Evolutionary conservation across 1,284 basidiomycete species (phyloP), one percentile per base, ranked within the genome.

Genomic region (Microstroma glucosiphilum): DNA sequence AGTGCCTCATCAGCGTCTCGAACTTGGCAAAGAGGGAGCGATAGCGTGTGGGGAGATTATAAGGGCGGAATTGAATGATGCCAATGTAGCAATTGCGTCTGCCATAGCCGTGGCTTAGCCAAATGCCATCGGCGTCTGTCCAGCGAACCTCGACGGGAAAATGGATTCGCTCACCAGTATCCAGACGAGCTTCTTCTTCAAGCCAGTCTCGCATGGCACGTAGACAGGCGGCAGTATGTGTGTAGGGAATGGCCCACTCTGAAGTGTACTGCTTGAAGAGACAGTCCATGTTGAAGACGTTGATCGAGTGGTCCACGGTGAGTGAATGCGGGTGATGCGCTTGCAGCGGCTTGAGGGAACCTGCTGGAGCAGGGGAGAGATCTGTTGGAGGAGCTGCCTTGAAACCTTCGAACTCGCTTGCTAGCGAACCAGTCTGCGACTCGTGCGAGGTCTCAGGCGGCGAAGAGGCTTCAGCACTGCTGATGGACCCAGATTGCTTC

Each of bases 51-150:
- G 88, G 86, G 60, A 88, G 83, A 30, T 89, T 89, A 79, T 94
- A 98, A 1, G 94, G 94, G 91, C 91, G 90, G 83, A 88, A 98
- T 75, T 93, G 90, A 21, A 97, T 86, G 58, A 97, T 86, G n/a
- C 96, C 94, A 65, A 98, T 91, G 88, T 92, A 98, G 74, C 88
- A 90, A 15, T 89, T 93, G 77, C 83, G 83, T 63, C 87, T 84
- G 25, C 88, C 89, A 75, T 87, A 87, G 70, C 88, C 87, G 13
- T 92, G 94, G 76, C 89, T 91, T 55, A 98, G 83, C 89, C 91
- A 96, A 64, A 97, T 91, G 72, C 93, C 90, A 81, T 98, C 94
- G 23, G 84, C 83, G 25, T 87, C 86, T 41, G 90, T 89, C 80
- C 92, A 94, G 11, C 96, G 86, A 66, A 98, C 87, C 82, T 98